Base-by-base conservation (phyloP, 2,329 filamentous ascomycete species). In the Sarocladiaceae sp. region DNA sequence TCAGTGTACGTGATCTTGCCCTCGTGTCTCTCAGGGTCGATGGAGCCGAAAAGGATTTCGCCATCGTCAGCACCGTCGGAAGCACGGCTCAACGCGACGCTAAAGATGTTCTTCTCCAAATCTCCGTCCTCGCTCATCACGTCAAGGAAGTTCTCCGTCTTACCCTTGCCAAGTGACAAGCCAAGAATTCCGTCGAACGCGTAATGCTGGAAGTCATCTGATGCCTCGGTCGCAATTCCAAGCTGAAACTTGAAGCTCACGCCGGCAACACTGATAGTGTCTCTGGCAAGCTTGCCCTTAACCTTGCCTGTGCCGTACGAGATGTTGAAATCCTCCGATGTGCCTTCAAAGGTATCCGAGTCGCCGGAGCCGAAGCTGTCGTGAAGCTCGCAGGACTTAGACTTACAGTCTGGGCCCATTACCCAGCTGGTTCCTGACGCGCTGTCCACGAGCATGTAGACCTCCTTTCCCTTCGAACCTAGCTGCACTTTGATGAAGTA, bases 171-270 rank as follows among this genome's bases (percentile, higher is more conserved):
- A 53, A 82, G 80, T 13, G 85, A 84, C 19, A 95, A 66, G 3
- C 88, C 89, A 3, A 95, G 67, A 40, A 95, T 94, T 19, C 89
- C 89, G 59, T 95, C 89, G 62, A 95, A 89, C 2, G 87, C 84
- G 54, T 91, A 95, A 43, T 76, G 74, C 21, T 69, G 65, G 60
- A 95, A 95, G 50, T 93, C 82, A 43, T 78, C 64, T 1, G 86
- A 88, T 2, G 85, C 85, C 19, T 74, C 74, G 26, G 74, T 76
- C 18, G 85, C 87, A 47, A 90, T 64, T 4, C 89, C 89, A 55
- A 95, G 86, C 3, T 77, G 69, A 53, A 88, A 73, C 2, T 72
- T 61, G 12, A 88, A 58, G 33, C 71, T 75, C 49, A 90, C 69
- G 13, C 78, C 79, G 2, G 81, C 85, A 51, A 95, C 66, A 3